Evolutionary conservation across 192 early-diverging fungal genomes (phyloP).

Genomic region (Coemansia sp.): DNA sequence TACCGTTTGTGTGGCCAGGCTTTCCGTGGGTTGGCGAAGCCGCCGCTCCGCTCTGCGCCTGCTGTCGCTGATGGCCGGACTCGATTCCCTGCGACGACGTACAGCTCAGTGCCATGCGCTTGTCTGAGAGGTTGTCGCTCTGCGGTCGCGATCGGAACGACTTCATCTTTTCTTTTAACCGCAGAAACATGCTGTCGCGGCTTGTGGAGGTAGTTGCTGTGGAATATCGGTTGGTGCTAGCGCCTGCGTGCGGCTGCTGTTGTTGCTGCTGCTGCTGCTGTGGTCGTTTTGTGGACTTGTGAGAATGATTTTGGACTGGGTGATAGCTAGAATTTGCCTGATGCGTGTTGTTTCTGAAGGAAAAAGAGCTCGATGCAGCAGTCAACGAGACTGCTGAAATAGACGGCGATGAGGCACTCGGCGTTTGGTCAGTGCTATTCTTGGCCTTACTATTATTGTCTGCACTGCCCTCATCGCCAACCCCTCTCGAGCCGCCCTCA

Average conservation of each 20-base stretch:
- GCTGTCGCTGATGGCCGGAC: slow-evolving; percentile 5
- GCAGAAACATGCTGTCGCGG: slow-evolving; percentile 56
- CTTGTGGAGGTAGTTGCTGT: slow-evolving; percentile 22
- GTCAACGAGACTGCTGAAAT: slow-evolving; percentile 39
- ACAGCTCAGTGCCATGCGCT: slow-evolving; percentile 8
- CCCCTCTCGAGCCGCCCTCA: slow-evolving; percentile 13
- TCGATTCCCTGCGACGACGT: background rate
- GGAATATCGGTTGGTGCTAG: slow-evolving; percentile 29
- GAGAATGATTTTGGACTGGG: slow-evolving; percentile 17
- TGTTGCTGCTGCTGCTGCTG: slow-evolving; percentile 19
- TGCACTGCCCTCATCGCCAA: slow-evolving; percentile 15
- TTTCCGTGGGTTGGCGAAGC: slow-evolving; percentile 29
- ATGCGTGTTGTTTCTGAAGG: slow-evolving; percentile 43
- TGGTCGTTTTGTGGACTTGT: slow-evolving; percentile 3
- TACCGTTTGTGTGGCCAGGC: slow-evolving; percentile 29
- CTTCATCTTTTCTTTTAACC: slow-evolving; percentile 55
- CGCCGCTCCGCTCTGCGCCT: background rate
- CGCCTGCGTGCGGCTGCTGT: slow-evolving; percentile 8
- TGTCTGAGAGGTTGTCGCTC: slow-evolving; percentile 48
- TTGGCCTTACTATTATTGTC: background rate
- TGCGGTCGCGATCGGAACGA: slow-evolving; percentile 44
- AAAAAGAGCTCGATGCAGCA: slow-evolving; percentile 44
- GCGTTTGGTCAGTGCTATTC: slow-evolving; percentile 33
- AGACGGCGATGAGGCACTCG: slow-evolving; percentile 37
- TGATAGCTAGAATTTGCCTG: slow-evolving; percentile 18